A percentile compares a stretch with the other conserved stretches of the same genome.
Evolutionary conservation across 1,139 yeast genomes (phyloP).

Genomic region (Zygosaccharomyces sapae): DNA sequence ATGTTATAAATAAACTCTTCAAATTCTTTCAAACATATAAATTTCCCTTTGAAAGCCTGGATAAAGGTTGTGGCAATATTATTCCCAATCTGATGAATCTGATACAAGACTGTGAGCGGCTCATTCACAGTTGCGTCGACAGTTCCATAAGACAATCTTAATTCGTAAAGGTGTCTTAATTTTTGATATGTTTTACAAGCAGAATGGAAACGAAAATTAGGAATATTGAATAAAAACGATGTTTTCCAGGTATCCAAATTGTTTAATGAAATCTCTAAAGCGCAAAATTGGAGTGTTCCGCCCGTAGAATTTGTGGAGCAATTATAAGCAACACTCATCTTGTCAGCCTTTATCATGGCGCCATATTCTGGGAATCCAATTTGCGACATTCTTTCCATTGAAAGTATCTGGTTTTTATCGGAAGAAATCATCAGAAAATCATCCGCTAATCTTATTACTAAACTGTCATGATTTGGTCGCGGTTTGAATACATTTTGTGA

Average conservation of each 20-base stretch:
- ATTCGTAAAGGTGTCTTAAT: constrained; percentile 17
- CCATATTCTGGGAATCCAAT: constrained; percentile 53
- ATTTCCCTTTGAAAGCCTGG: constrained; percentile 9
- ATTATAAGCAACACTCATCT: constrained; percentile 36
- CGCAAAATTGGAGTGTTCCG: constrained; percentile 33
- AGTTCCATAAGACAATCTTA: constrained; percentile 30
- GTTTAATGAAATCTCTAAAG: constrained; percentile 20
- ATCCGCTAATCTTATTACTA: constrained; percentile 70
- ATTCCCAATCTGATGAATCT: constrained; percentile 17
- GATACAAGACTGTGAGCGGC: constrained; percentile 18
- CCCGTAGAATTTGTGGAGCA: not conserved
- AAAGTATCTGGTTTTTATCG: constrained; percentile 21
- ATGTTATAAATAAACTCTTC: constrained; percentile 5
- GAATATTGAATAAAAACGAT: constrained; percentile 17
- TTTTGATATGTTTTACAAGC: constrained; percentile 12
- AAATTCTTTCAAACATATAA: constrained; percentile 4
- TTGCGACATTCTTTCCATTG: constrained; percentile 33
- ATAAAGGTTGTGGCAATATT: constrained; percentile 21
- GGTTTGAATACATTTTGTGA: constrained; percentile 39
- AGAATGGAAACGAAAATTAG: constrained; percentile 14
- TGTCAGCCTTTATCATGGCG: constrained; percentile 53
- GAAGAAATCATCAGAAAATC: constrained; percentile 73
- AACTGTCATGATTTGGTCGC: constrained; percentile 30
- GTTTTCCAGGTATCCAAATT: constrained; percentile 27
- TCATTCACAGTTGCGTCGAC: constrained; percentile 22